A percentile compares a stretch with the other conserved stretches of the same genome.
phyloP scores from a whole-genome alignment of 1,284 basidiomycete genomes.

The Taiwanofungus camphoratus region DNA sequence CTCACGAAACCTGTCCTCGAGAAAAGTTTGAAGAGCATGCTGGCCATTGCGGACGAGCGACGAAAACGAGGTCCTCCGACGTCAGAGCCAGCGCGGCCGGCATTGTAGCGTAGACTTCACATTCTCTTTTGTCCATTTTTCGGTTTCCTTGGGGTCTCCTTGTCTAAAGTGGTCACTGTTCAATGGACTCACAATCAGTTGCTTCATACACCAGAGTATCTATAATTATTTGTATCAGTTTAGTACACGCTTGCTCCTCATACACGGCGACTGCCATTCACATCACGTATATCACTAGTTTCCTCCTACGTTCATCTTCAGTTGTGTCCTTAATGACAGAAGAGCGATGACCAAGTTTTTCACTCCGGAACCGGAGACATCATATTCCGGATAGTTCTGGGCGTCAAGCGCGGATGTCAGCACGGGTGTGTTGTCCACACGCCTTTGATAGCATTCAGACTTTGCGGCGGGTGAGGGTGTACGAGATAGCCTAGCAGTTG shows the following conservation, averaged over 20 bases:
- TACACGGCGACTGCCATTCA: background rate
- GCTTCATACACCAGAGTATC: conserved; percentile 1
- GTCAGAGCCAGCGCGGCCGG: background rate
- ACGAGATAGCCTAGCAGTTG: no score
- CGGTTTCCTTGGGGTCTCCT: background rate
- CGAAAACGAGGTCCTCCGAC: conserved; percentile 16
- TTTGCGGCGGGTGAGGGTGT: no score
- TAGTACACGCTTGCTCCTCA: background rate
- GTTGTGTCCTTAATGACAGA: no score
- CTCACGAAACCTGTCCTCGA: conserved; percentile 35
- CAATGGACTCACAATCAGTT: conserved; percentile 2
- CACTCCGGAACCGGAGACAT: no score
- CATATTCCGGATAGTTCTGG: no score
- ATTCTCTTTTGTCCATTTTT: background rate
- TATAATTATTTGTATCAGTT: conserved; percentile 3
- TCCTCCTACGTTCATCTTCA: no score
- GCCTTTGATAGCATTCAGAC: no score
- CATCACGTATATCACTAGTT: background rate
- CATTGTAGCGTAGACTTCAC: background rate
- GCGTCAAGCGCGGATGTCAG: no score
- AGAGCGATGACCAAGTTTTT: no score
- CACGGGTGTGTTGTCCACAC: no score
- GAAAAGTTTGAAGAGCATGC: conserved; percentile 31
- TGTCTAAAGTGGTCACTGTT: background rate
- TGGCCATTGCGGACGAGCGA: conserved; percentile 29